A percentile compares a stretch with the other conserved stretches of the same genome.
These are phyloP conservation scores for Caryopteris hybrid DNA, from an alignment of 305 asterid genomes.

Conservation along the genomic window DNA sequence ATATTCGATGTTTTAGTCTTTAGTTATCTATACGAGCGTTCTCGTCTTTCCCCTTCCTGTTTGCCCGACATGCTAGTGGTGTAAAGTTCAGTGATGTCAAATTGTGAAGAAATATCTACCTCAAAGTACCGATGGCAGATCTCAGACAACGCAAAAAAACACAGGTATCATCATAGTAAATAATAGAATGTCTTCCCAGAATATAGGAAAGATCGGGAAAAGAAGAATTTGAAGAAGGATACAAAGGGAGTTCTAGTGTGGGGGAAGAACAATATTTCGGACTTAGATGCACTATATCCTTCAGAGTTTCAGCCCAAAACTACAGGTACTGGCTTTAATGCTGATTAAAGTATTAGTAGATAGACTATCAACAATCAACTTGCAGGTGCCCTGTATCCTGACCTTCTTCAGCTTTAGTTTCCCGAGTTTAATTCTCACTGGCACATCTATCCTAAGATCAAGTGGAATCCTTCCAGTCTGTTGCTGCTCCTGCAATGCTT, in stretches of 20 bases:
- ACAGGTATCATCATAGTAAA: neutral
- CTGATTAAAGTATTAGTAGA: slow-evolving; percentile 59
- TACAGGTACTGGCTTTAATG: slow-evolving; percentile 73
- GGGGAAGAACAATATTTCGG: slow-evolving; percentile 3
- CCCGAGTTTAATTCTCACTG: slow-evolving; percentile 70
- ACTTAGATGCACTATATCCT: neutral
- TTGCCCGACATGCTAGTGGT: neutral
- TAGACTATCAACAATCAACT: slow-evolving; percentile 74
- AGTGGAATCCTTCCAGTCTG: slow-evolving; percentile 79
- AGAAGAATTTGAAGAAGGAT: neutral
- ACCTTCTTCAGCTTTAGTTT: slow-evolving; percentile 69
- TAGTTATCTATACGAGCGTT: neutral
- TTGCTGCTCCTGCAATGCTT: slow-evolving; percentile 81
- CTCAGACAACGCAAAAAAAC: neutral
- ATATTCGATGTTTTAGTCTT: neutral
- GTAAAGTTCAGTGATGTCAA: neutral
- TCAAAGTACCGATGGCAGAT: neutral
- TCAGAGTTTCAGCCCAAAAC: slow-evolving; percentile 62
- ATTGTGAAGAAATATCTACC: neutral
- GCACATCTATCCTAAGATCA: slow-evolving; percentile 77
- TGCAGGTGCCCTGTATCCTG: slow-evolving; percentile 60
- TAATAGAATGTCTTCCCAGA: neutral
- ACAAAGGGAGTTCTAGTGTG: neutral
- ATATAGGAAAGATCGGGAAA: neutral
- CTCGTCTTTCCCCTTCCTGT: neutral